Conservation (phyloP, 2,329 filamentous ascomycete genomes). For the Penicillium paneum region DNA sequence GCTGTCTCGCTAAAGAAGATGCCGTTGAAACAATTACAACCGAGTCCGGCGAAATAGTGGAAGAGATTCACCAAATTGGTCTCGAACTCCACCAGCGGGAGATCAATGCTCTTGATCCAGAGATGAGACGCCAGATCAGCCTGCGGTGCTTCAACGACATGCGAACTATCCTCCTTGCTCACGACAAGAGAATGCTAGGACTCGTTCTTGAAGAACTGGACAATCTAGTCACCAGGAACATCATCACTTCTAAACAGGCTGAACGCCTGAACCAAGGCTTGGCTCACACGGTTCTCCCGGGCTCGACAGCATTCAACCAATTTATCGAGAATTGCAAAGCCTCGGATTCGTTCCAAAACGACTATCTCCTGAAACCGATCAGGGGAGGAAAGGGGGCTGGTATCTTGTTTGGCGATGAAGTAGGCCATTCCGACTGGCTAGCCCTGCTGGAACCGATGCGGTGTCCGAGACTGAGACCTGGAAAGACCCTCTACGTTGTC, state of each 20-base stretch:
- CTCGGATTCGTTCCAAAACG: background rate
- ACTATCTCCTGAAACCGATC: background rate
- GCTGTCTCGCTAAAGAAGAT: background rate
- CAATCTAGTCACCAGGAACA: background rate
- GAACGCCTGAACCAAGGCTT: background rate
- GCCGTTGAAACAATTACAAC: background rate
- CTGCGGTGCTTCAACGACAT: conserved; percentile 34
- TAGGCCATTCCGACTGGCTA: background rate
- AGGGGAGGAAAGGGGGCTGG: background rate
- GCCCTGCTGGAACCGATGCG: background rate
- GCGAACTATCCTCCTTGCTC: conserved; percentile 29
- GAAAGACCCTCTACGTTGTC: background rate
- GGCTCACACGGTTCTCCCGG: background rate
- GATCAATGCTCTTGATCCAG: conserved; percentile 16
- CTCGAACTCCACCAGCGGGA: conserved; percentile 34
- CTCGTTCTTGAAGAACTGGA: conserved; percentile 29
- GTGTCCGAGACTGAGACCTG: background rate
- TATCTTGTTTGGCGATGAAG: background rate
- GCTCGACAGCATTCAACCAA: background rate
- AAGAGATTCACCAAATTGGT: conserved; percentile 27
- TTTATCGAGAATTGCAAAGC: background rate
- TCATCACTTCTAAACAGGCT: background rate
- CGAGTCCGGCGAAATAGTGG: conserved; percentile 14
- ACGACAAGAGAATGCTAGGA: conserved; percentile 37
- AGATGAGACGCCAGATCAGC: conserved; percentile 27